Conservation (phyloP, 768 basidiomycete genomes). For the Lactarius deliciosus region DNA sequence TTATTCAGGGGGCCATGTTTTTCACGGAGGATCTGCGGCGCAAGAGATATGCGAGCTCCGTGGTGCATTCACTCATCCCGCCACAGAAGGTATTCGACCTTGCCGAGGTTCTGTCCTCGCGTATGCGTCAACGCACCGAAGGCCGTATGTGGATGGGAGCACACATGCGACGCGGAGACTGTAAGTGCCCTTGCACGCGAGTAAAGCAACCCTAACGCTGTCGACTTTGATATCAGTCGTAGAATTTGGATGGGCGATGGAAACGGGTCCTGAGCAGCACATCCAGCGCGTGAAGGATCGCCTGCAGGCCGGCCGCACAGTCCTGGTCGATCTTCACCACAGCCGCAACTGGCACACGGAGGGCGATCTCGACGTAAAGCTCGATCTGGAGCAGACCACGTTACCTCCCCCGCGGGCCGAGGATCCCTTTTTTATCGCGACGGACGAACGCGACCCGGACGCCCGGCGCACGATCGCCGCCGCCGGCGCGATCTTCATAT, state of each 20-base stretch:
- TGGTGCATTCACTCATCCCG: conserved; percentile 8
- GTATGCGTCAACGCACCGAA: conserved; percentile 35
- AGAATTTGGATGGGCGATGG: conserved; percentile 40
- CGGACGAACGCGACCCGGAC: conserved; percentile 43
- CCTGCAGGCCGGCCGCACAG: conserved; percentile 33
- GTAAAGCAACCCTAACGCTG: conserved; percentile 2
- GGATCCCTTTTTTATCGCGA: conserved; percentile 38
- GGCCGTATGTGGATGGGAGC: conserved; percentile 45
- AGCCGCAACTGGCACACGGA: conserved; percentile 1
- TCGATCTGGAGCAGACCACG: conserved; percentile 13
- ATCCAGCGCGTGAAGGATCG: conserved; percentile 37
- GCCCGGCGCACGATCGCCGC: conserved; percentile 36
- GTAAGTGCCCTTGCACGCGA: conserved; percentile 32
- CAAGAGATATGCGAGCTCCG: conserved; percentile 16
- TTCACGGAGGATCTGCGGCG: conserved; percentile 20
- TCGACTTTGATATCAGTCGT: conserved; percentile 32
- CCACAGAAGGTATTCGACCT: conserved; percentile 33
- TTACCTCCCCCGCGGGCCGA: conserved; percentile 12
- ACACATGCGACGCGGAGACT: conserved; percentile 47
- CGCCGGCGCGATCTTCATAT: conserved; percentile 42
- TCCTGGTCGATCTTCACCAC: conserved; percentile 27
- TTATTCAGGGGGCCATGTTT: conserved; percentile 25
- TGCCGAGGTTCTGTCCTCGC: conserved; percentile 36
- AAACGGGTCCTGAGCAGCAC: conserved; percentile 38
- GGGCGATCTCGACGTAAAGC: conserved; percentile 6